Evolutionary conservation across 2,329 filamentous ascomycete species (phyloP), one percentile per base, ranked within the genome.

Genomic region (Fusarium sp.): DNA sequence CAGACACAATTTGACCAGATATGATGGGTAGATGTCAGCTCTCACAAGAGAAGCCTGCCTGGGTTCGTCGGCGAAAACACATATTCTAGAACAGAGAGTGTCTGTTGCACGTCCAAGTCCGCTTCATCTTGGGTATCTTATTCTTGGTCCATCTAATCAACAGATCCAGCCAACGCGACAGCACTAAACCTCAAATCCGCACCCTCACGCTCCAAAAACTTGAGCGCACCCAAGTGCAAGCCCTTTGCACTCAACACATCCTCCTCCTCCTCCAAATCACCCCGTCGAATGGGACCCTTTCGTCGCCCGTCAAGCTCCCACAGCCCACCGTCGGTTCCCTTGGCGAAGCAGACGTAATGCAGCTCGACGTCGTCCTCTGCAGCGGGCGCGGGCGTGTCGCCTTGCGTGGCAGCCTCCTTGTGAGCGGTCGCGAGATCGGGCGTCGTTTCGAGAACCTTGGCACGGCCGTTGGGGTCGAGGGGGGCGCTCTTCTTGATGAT

Each of bases 311-410:
- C 84, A 10, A 87, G 79, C 78, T 87, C 84, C 83, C 84, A 87
- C 33, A 87, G 70, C 11, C 73, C 84, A 51, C 88, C 88, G 73
- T 90, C 87, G 47, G 77, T 77, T 29, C 81, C 81, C 79, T 93
- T 95, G 48, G 95, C 90, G 76, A 98, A 99, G 72, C 92, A 95
- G 42, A 98, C 94, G 74, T 96, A 98, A 79, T 99, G 95, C 68
- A 97, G 81, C 72, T 97, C 94, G n/a, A 97, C 83, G 66, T 89
- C 85, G 69, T 91, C 90, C n/a, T 87, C 84, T 9, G 92, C 92
- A 49, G 84, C 78, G 0, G 95, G 94, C 2, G 93, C 91, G 11
- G 81, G 72, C 1, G 93, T 96, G 72, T 94, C 92, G 15, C 94
- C 94, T 57, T 83, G 79, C 8, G 82, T 82, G 6, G 94, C 95